Percentiles rank a stretch among this genome's conserved stretches.
phyloP scores from a whole-genome alignment of 345 rosid genomes.

The Ceriops tagal region DNA sequence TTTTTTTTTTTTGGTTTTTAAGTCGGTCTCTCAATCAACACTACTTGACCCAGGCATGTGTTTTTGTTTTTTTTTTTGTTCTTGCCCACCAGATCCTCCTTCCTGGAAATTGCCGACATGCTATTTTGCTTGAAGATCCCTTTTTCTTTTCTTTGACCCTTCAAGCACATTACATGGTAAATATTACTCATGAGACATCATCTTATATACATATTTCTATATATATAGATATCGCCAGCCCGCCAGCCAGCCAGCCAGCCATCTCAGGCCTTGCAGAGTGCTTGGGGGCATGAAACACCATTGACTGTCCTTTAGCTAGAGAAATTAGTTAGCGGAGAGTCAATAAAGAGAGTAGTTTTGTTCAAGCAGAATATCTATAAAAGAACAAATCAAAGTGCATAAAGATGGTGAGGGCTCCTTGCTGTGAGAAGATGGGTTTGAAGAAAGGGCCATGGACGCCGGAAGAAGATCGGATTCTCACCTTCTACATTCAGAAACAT shows the following conservation, averaged over 20 bases:
- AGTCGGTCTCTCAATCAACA: neutral
- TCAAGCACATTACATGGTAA: neutral
- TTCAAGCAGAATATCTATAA: neutral
- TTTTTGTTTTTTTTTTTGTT: too few species aligned
- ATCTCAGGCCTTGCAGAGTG: too few species aligned
- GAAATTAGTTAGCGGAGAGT: too few species aligned
- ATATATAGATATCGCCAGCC: too few species aligned
- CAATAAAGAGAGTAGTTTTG: neutral
- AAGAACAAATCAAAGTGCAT: neutral
- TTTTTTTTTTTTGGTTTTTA: too few species aligned
- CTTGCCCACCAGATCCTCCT: neutral
- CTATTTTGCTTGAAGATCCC: neutral
- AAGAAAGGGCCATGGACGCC: constrained; percentile 75
- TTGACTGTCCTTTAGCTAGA: too few species aligned
- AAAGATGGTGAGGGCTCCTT: constrained; percentile 85
- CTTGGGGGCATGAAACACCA: too few species aligned
- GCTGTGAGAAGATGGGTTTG: constrained; percentile 79
- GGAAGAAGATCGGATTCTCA: constrained; percentile 66
- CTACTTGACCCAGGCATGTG: too few species aligned
- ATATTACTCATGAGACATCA: too few species aligned
- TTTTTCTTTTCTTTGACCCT: neutral
- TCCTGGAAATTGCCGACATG: neutral
- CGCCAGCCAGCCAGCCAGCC: too few species aligned
- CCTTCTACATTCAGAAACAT: constrained; percentile 41
- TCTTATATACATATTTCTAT: too few species aligned